Conservation (phyloP, 192 early-diverging fungal species). For the Phycomyces blakesleeanus region DNA sequence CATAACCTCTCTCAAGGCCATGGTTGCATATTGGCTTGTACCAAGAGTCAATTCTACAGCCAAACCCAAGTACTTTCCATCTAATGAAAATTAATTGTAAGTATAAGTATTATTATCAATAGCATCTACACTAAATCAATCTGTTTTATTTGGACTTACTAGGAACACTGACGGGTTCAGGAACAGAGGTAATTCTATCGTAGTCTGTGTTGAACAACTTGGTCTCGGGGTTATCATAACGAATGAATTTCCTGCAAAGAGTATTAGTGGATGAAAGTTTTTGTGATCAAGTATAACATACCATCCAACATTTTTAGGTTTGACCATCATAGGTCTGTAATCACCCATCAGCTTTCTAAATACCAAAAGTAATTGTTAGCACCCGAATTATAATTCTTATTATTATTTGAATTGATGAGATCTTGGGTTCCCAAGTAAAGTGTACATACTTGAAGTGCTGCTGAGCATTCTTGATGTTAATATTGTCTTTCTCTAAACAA, state of each 20-base stretch:
- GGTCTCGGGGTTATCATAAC: conserved; percentile 58
- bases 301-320: conserved; percentile 57
- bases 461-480: conserved; percentile 7
- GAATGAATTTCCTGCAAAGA: conserved; percentile 49
- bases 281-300: background rate
- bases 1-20: conserved; percentile 91
- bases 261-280: background rate
- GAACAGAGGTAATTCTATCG: conserved; percentile 53
- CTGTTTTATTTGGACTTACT: conserved; percentile 14
- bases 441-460: conserved; percentile 11
- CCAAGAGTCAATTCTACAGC: conserved; percentile 73
- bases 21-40: conserved; percentile 91
- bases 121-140: background rate
- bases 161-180: conserved; percentile 27
- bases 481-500: conserved; percentile 8
- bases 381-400: too few relatives aligned
- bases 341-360: conserved; percentile 49
- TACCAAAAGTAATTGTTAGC: background rate
- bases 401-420: too few relatives aligned
- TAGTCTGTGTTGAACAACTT: conserved; percentile 62
- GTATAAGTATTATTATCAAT: background rate
- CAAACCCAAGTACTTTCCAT: conserved; percentile 70
- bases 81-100: conserved; percentile 18
- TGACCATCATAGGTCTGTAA: conserved; percentile 60
- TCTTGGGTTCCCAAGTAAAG: too few relatives aligned